phyloP scores from a whole-genome alignment of 2,329 filamentous ascomycete genomes.

The Fusarium pseudocircinatum region DNA sequence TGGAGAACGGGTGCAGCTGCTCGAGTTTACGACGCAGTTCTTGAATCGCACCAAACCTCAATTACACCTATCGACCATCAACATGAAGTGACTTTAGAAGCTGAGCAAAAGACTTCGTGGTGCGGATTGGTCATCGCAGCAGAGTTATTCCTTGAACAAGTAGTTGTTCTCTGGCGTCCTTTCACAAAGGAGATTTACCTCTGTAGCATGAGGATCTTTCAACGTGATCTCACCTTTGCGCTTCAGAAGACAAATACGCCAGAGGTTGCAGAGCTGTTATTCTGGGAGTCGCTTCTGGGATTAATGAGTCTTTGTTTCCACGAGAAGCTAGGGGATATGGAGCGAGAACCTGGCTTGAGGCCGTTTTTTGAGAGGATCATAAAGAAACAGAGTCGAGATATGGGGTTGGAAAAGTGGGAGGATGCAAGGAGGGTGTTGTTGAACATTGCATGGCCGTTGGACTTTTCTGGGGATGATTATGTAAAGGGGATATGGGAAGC shows the following conservation, averaged over 20 bases:
- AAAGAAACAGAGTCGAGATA: background rate
- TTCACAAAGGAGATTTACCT: constrained; percentile 1
- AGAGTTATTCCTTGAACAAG: constrained; percentile 3
- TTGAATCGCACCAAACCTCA: background rate
- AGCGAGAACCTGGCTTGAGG: background rate
- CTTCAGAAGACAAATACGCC: background rate
- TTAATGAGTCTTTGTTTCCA: background rate
- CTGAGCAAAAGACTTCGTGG: background rate
- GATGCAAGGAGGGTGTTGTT: background rate
- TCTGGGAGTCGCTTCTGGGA: constrained; percentile 3
- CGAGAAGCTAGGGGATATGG: background rate
- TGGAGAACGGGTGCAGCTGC: background rate
- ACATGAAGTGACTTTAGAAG: background rate
- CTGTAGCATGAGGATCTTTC: constrained; percentile 1
- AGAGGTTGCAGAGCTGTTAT: background rate
- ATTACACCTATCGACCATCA: background rate
- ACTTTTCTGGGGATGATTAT: background rate
- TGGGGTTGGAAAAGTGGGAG: background rate
- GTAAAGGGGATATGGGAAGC: background rate
- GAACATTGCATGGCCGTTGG: background rate
- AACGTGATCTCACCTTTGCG: background rate
- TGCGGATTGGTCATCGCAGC: background rate
- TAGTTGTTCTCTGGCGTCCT: background rate
- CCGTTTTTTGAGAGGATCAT: background rate
- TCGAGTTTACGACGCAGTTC: background rate